These are phyloP conservation scores for Amanita molliuscula DNA, from an alignment of 768 basidiomycete genomes.

Conservation along the genomic window DNA sequence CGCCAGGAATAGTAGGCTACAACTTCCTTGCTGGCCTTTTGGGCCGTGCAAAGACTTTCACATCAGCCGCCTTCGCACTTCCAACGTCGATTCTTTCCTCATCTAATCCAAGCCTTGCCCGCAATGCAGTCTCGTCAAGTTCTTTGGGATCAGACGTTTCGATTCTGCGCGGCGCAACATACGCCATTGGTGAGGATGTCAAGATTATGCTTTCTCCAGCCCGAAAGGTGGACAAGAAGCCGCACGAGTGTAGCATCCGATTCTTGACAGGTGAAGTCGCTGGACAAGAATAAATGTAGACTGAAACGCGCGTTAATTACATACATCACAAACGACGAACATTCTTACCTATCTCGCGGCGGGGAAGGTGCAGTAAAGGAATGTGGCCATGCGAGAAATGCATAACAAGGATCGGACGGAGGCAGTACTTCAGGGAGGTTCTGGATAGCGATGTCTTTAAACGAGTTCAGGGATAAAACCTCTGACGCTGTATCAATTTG, in stretches of 20 bases:
- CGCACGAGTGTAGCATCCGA: constrained; percentile 85
- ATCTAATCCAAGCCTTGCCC: constrained; percentile 39
- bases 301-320: constrained; percentile 21
- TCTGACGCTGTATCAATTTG: constrained; percentile 59
- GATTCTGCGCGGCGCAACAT: constrained; percentile 49
- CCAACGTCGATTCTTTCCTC: neutral
- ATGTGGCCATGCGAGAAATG: constrained; percentile 59
- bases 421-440: constrained; percentile 42
- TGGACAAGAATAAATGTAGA: constrained; percentile 92
- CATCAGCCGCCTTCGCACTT: constrained; percentile 11
- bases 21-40: constrained; percentile 52
- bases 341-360: constrained; percentile 50
- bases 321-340: neutral
- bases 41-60: constrained; percentile 56
- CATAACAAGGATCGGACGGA: constrained; percentile 51
- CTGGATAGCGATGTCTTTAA: constrained; percentile 28
- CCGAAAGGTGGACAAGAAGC: constrained; percentile 44
- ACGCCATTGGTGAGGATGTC: constrained; percentile 27
- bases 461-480: constrained; percentile 36
- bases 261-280: constrained; percentile 69
- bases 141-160: constrained; percentile 79
- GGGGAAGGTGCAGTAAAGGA: constrained; percentile 23
- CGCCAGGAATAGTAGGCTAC: constrained; percentile 6
- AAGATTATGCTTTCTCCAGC: constrained; percentile 43
- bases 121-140: constrained; percentile 53